Percentiles rank a stretch among this genome's conserved stretches.
phyloP scores from a whole-genome alignment of 2,329 filamentous ascomycete species.

The Colletotrichum sp. region DNA sequence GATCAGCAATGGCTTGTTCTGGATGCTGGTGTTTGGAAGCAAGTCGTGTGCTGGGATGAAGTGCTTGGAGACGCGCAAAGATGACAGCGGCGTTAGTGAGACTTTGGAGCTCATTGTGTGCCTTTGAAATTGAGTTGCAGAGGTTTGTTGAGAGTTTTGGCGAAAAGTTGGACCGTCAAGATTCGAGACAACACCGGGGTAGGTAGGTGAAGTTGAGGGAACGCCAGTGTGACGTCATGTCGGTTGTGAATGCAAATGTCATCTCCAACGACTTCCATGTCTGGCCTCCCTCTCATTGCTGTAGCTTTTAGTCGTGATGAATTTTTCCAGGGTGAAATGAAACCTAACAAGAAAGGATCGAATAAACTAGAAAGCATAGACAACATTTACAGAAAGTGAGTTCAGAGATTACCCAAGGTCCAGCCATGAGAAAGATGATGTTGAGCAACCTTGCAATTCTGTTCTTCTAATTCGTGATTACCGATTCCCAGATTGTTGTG shows the following conservation, averaged over 20 bases:
- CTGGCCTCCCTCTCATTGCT: neutral
- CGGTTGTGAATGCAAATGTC: neutral
- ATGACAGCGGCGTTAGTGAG: slow-evolving; percentile 38
- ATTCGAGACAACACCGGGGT: neutral
- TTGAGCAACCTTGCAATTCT: neutral
- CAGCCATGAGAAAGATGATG: neutral
- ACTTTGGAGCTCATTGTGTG: neutral
- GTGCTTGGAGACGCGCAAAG: slow-evolving; percentile 61
- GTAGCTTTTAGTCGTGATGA: neutral
- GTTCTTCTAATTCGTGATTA: neutral
- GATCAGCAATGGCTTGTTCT: slow-evolving; percentile 66
- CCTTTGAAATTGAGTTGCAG: neutral
- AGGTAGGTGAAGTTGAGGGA: neutral
- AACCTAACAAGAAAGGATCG: rapidly evolving
- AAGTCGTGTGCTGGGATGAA: slow-evolving; percentile 60
- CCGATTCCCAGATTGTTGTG: neutral
- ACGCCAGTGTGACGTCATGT: neutral
- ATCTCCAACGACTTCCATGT: neutral
- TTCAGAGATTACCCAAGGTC: neutral
- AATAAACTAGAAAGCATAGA: neutral
- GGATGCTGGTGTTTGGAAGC: slow-evolving; percentile 69
- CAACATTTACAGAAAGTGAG: neutral
- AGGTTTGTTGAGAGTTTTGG: neutral
- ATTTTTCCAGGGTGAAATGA: rapidly evolving
- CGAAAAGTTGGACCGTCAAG: neutral